These are phyloP conservation scores for Xylaria sp. DNA, from an alignment of 2,329 filamentous ascomycete species.

Conservation along the genomic window DNA sequence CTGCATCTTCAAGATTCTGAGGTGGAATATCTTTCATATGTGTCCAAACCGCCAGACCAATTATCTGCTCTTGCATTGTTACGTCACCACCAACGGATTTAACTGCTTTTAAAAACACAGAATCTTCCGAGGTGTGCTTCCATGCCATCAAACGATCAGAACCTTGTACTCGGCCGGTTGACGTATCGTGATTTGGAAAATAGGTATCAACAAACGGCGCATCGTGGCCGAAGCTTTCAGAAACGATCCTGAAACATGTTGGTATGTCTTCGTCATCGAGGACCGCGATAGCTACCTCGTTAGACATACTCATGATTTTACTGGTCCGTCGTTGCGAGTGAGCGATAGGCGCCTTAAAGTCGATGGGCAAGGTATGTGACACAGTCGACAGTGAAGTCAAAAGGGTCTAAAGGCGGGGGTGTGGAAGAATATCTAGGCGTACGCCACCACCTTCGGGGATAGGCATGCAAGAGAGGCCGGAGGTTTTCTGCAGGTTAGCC, in stretches of 20 bases:
- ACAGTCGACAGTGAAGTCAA: no score
- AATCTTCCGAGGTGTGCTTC: constrained; percentile 30
- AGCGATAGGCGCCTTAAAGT: neutral
- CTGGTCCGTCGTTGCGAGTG: neutral
- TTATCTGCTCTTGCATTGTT: constrained; percentile 22
- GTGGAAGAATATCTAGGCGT: no score
- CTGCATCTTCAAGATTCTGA: constrained; percentile 38
- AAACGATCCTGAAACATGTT: constrained; percentile 40
- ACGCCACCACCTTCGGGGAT: no score
- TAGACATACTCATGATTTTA: neutral
- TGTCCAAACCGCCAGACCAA: constrained; percentile 45
- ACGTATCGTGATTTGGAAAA: constrained; percentile 43
- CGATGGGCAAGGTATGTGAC: no score
- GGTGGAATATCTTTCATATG: constrained; percentile 41
- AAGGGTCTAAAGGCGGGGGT: neutral
- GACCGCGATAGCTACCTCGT: constrained; percentile 31
- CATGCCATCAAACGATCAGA: constrained; percentile 37
- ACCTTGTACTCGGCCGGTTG: constrained; percentile 37
- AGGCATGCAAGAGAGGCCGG: no score
- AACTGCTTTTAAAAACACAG: constrained; percentile 42
- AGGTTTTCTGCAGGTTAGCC: no score
- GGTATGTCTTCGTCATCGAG: constrained; percentile 41
- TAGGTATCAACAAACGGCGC: constrained; percentile 44
- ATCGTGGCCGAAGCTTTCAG: constrained; percentile 41
- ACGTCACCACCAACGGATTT: neutral